A percentile compares a stretch with the other conserved stretches of the same genome.
Conservation (phyloP, 2,329 filamentous ascomycete species). For the Raffaelea arxii region DNA sequence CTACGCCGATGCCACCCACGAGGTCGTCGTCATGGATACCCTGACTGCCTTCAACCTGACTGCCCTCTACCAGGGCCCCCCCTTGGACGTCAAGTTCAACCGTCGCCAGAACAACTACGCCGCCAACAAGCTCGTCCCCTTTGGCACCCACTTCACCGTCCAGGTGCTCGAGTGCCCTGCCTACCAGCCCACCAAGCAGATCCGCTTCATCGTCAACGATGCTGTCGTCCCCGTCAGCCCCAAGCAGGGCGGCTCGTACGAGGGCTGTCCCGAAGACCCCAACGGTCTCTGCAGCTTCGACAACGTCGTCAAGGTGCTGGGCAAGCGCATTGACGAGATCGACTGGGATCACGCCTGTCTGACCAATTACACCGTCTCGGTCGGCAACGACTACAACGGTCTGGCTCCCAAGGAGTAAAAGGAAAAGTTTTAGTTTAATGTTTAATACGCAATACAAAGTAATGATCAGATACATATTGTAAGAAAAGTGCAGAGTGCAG, state of each 20-base stretch:
- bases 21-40: slow-evolving; percentile 25
- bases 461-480: too few species aligned
- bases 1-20: slow-evolving; percentile 31
- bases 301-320: slow-evolving; percentile 19
- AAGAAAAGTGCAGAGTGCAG: too few species aligned
- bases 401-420: not conserved
- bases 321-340: slow-evolving; percentile 60
- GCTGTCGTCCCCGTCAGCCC: slow-evolving; percentile 20
- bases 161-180: slow-evolving; percentile 23
- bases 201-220: slow-evolving; percentile 23
- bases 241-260: slow-evolving; percentile 12
- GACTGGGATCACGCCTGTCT: slow-evolving; percentile 11
- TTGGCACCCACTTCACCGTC: slow-evolving; percentile 21
- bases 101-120: slow-evolving; percentile 17
- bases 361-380: slow-evolving; percentile 1
- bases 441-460: too few species aligned
- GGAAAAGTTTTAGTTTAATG: too few species aligned
- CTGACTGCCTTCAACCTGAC: slow-evolving; percentile 23
- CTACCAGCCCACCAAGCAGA: slow-evolving; percentile 21
- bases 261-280: slow-evolving; percentile 16
- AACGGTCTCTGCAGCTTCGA: slow-evolving; percentile 23
- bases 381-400: slow-evolving; percentile 4
- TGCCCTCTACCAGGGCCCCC: slow-evolving; percentile 19
- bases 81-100: slow-evolving; percentile 15
- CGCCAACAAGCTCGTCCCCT: slow-evolving; percentile 22